A percentile compares a stretch with the other conserved stretches of the same genome.
Conservation (phyloP, 345 rosid genomes). For the Hypericum androsaemum region DNA sequence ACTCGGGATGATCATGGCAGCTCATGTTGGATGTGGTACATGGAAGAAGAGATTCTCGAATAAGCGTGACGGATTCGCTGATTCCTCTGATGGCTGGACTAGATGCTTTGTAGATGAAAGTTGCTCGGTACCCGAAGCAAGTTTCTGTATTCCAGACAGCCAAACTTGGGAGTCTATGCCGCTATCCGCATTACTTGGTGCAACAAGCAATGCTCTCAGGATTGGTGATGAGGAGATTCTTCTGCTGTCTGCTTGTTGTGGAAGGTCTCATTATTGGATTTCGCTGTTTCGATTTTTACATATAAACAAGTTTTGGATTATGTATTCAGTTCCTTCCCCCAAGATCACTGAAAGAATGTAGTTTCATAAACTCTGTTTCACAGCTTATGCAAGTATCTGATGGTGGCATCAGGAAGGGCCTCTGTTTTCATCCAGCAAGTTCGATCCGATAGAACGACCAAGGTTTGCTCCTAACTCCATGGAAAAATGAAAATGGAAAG, state of each 20-base stretch:
- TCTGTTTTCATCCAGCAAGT: constrained; percentile 40
- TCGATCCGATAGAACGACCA: constrained; percentile 26
- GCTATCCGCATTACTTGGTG: constrained; percentile 34
- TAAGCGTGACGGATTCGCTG: constrained; percentile 17
- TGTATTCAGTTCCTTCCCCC: too few relatives aligned
- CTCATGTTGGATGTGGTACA: constrained; percentile 76
- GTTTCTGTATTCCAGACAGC: constrained; percentile 66
- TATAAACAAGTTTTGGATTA: too few relatives aligned
- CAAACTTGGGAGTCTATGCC: constrained; percentile 74
- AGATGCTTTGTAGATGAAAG: constrained; percentile 59
- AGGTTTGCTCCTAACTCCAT: constrained; percentile 27
- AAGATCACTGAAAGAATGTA: not conserved
- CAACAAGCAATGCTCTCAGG: constrained; percentile 32
- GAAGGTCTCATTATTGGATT: constrained; percentile 40
- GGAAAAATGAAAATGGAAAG: not conserved
- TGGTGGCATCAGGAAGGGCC: constrained; percentile 69
- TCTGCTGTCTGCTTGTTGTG: constrained; percentile 56
- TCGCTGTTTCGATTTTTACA: too few relatives aligned
- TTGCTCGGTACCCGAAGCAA: constrained; percentile 37
- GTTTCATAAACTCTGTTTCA: constrained; percentile 8
- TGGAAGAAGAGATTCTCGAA: constrained; percentile 43
- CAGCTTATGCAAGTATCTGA: constrained; percentile 72
- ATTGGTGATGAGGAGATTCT: constrained; percentile 35
- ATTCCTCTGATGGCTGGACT: constrained; percentile 43
- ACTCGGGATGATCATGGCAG: constrained; percentile 56